phyloP scores from a whole-genome alignment of 2,329 filamentous ascomycete genomes.

The Drechslerella coelobrocha region DNA sequence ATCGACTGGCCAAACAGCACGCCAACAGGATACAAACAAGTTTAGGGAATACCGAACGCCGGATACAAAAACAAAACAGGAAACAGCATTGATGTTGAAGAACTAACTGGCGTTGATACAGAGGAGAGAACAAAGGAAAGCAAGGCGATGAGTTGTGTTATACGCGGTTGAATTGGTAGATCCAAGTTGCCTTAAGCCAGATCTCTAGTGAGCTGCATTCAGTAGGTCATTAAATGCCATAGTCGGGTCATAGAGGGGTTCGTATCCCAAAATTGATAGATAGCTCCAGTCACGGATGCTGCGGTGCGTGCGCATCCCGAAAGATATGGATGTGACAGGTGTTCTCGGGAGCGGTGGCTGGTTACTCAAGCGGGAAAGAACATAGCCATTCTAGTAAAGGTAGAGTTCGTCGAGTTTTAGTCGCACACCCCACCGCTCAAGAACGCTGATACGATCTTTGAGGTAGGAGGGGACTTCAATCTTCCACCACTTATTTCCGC shows the following conservation, averaged over 20 bases:
- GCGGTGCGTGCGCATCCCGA: background rate
- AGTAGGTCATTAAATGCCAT: constrained; percentile 35
- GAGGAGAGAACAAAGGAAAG: constrained; percentile 15
- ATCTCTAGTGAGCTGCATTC: constrained; percentile 39
- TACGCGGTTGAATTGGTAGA: constrained; percentile 36
- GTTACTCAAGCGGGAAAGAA: constrained; percentile 12
- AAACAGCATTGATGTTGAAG: background rate
- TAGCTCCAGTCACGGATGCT: background rate
- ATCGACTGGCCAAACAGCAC: constrained; percentile 17
- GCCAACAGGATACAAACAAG: constrained; percentile 10
- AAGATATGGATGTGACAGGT: constrained; percentile 25
- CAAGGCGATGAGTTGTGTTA: constrained; percentile 23
- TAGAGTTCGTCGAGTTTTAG: constrained; percentile 50
- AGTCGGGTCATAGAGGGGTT: constrained; percentile 31
- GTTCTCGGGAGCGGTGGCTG: constrained; percentile 14
- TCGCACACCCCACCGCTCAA: constrained; percentile 45
- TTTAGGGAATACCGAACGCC: constrained; percentile 21
- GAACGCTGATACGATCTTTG: constrained; percentile 45
- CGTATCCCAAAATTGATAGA: constrained; percentile 9
- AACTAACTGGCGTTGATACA: constrained; percentile 23
- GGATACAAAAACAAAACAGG: constrained; percentile 18
- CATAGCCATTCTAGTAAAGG: constrained; percentile 32
- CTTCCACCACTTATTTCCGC: constrained; percentile 49
- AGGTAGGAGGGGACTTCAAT: constrained; percentile 36
- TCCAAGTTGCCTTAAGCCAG: constrained; percentile 50